phyloP scores from a whole-genome alignment of 1,284 basidiomycete genomes.

The Trametes polyzona region DNA sequence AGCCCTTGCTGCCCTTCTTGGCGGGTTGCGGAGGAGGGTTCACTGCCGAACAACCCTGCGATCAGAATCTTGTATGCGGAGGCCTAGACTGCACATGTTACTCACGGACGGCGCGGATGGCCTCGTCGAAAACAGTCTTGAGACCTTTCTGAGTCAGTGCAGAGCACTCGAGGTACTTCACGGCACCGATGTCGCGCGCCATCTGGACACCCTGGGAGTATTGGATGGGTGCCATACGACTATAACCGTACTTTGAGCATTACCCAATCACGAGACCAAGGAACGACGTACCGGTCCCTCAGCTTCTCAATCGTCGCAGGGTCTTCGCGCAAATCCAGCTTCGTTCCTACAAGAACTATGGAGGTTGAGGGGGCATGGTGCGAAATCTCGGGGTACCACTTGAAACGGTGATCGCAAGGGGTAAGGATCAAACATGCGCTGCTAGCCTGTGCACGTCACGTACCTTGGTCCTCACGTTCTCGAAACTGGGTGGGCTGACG shows the following conservation, averaged over 20 bases:
- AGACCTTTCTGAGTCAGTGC: conserved; percentile 97
- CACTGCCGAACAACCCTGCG: conserved; percentile 48
- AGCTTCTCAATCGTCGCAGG: conserved; percentile 90
- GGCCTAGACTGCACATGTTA: conserved; percentile 30
- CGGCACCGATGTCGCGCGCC: conserved; percentile 93
- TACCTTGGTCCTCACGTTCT: conserved; percentile 98
- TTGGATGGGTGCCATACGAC: conserved; percentile 93
- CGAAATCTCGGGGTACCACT: conserved; percentile 97
- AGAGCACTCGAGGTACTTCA: conserved; percentile 97
- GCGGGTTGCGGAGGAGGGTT: conserved; percentile 72
- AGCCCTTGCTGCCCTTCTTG: conserved; percentile 44
- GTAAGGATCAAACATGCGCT: conserved; percentile 14
- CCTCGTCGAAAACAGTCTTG: conserved; percentile 97
- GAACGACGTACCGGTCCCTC: conserved; percentile 72
- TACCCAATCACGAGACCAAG: neutral
- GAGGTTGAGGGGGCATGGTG: conserved; percentile 97
- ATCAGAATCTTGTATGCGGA: neutral
- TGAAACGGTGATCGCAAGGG: conserved; percentile 26
- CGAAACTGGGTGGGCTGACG: conserved; percentile 96
- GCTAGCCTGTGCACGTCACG: conserved; percentile 26
- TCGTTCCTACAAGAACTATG: conserved; percentile 96
- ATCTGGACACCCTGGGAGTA: conserved; percentile 91
- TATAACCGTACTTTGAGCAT: conserved; percentile 34
- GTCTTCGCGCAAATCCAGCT: conserved; percentile 97
- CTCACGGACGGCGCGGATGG: conserved; percentile 90